Evolutionary conservation across 2,329 filamentous ascomycete genomes (phyloP).

Genomic region (Chrysoporthe puriensis): DNA sequence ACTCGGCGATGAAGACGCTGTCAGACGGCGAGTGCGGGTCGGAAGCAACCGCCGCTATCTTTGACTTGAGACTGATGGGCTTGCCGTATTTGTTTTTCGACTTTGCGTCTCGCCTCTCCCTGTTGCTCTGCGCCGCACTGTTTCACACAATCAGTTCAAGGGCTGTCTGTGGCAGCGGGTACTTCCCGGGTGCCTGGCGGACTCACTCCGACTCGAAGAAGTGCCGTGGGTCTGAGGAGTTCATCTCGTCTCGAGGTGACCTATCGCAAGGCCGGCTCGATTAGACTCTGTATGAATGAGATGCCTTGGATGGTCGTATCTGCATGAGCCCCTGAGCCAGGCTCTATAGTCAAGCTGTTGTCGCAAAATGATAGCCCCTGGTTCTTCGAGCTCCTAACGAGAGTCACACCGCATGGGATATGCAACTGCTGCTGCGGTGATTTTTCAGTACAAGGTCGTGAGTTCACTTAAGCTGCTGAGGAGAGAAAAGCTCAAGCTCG

Average conservation of each 20-base stretch:
- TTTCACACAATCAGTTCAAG: slow-evolving; percentile 12
- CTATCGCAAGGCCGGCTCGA: background rate
- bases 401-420: background rate
- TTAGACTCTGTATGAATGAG: background rate
- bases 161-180: slow-evolving; percentile 37
- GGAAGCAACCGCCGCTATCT: slow-evolving; percentile 74
- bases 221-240: slow-evolving; percentile 73
- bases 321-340: background rate
- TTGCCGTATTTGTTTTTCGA: slow-evolving; percentile 77
- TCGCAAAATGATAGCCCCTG: background rate
- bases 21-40: slow-evolving; percentile 65
- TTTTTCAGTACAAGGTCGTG: too few species aligned
- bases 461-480: background rate
- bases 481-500: background rate
- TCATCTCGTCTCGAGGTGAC: slow-evolving; percentile 45
- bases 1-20: slow-evolving; percentile 80
- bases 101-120: slow-evolving; percentile 69
- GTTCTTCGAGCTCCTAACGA: background rate
- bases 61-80: slow-evolving; percentile 80
- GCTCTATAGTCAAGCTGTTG: background rate
- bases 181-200: slow-evolving; percentile 26
- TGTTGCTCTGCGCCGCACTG: slow-evolving; percentile 54
- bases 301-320: background rate
- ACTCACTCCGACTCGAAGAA: slow-evolving; percentile 93
- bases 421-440: background rate